Evolutionary conservation across 257 asterid species (phyloP).

Genomic region (Salvia hispanica): DNA sequence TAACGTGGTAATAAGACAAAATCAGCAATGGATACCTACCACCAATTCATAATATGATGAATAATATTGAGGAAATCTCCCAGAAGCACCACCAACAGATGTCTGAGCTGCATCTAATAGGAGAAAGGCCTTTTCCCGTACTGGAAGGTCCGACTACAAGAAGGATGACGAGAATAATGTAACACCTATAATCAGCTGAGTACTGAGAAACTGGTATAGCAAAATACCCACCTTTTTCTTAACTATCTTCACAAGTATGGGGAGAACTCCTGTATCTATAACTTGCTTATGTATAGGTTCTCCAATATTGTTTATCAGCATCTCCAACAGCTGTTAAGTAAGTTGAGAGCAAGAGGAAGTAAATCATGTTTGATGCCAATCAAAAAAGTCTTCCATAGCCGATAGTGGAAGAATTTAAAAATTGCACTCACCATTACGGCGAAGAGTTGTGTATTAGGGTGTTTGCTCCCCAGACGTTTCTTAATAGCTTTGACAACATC

Average conservation of each 20-base stretch:
- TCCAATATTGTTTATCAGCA: slow-evolving; percentile 91
- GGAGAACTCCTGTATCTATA: slow-evolving; percentile 74
- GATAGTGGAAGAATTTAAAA: slow-evolving; percentile 8
- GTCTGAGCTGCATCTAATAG: slow-evolving; percentile 96
- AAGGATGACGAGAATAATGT: slow-evolving; percentile 18
- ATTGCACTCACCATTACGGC: slow-evolving; percentile 65
- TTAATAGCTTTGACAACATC: slow-evolving; percentile 87
- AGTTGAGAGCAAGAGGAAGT: slow-evolving; percentile 30
- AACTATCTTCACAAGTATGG: slow-evolving; percentile 80
- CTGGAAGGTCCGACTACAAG: slow-evolving; percentile 74
- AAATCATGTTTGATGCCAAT: slow-evolving; percentile 16
- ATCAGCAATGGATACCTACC: slow-evolving; percentile 51
- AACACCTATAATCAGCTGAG: slow-evolving; percentile 21
- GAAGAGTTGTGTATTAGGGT: slow-evolving; percentile 59
- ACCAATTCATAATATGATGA: slow-evolving; percentile 90
- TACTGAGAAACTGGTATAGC: not conserved
- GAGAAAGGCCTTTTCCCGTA: slow-evolving; percentile 84
- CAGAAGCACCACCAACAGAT: slow-evolving; percentile 94
- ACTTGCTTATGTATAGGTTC: slow-evolving; percentile 92
- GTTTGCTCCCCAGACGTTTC: slow-evolving; percentile 85
- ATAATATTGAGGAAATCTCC: slow-evolving; percentile 89
- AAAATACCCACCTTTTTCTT: slow-evolving; percentile 76
- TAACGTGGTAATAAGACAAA: slow-evolving; percentile 13
- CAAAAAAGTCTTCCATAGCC: slow-evolving; percentile 17
- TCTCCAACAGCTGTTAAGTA: slow-evolving; percentile 81